These are phyloP conservation scores for Psophocarpus tetragonolobus DNA, from an alignment of 306 rosid genomes.

Conservation along the genomic window DNA sequence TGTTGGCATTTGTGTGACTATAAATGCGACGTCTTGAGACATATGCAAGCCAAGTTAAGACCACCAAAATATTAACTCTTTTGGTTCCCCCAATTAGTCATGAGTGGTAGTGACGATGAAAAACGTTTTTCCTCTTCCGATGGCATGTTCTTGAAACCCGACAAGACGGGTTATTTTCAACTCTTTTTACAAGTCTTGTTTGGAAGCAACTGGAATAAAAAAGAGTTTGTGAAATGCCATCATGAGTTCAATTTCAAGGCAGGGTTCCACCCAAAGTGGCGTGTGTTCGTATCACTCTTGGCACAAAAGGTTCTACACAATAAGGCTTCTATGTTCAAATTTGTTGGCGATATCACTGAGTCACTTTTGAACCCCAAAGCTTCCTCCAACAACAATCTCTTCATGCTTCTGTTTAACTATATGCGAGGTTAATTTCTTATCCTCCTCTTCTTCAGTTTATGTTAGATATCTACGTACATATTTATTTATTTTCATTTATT, in stretches of 20 bases:
- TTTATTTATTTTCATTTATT: not conserved
- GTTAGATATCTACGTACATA: not conserved
- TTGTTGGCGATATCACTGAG: slow-evolving; percentile 36
- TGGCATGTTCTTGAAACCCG: slow-evolving; percentile 46
- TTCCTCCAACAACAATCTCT: slow-evolving; percentile 23
- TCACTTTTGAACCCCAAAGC: slow-evolving; percentile 33
- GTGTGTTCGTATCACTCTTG: slow-evolving; percentile 37
- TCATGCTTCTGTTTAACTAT: slow-evolving; percentile 31
- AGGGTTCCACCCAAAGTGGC: slow-evolving; percentile 37
- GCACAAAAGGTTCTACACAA: slow-evolving; percentile 43
- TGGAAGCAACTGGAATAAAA: slow-evolving; percentile 13
- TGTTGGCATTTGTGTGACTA: not conserved
- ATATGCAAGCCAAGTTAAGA: too few species aligned
- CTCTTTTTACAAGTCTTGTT: slow-evolving; percentile 41
- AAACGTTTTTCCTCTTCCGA: slow-evolving; percentile 32
- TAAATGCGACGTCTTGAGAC: not conserved
- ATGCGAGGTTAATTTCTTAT: slow-evolving; percentile 44
- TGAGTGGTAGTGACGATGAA: slow-evolving; percentile 10
- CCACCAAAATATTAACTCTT: not conserved
- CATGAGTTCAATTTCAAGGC: slow-evolving; percentile 20
- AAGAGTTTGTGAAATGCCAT: slow-evolving; percentile 22
- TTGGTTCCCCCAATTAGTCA: not conserved
- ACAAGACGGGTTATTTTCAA: slow-evolving; percentile 46
- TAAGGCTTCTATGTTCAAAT: slow-evolving; percentile 11
- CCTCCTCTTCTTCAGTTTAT: not conserved